Evolutionary conservation across 2,329 filamentous ascomycete species (phyloP).

Genomic region (Albophoma yamanashiensis): DNA sequence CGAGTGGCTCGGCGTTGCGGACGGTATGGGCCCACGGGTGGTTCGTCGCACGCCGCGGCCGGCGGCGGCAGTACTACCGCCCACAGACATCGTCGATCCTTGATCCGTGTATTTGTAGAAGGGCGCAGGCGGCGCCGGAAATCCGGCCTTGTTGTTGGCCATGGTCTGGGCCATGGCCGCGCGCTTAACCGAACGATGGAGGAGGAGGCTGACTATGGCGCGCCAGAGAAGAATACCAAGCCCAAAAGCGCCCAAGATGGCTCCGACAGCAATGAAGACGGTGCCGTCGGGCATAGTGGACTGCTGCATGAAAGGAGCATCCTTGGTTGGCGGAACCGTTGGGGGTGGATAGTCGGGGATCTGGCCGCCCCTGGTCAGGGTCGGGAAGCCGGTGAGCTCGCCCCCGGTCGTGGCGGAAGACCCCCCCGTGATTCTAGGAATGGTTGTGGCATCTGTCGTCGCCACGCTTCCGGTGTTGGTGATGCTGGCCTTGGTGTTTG

Average conservation of each 20-base stretch:
- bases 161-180: slow-evolving; percentile 67
- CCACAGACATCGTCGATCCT: slow-evolving; percentile 41
- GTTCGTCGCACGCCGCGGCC: slow-evolving; percentile 42
- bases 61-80: slow-evolving; percentile 18
- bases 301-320: slow-evolving; percentile 86
- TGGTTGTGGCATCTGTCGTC: slow-evolving; percentile 3
- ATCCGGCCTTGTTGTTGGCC: slow-evolving; percentile 59
- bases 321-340: slow-evolving; percentile 68
- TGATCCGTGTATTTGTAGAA: slow-evolving; percentile 57
- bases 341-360: slow-evolving; percentile 56
- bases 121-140: slow-evolving; percentile 43
- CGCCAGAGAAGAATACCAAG: slow-evolving; percentile 82
- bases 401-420: slow-evolving; percentile 8
- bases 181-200: slow-evolving; percentile 82
- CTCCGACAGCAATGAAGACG: slow-evolving; percentile 90
- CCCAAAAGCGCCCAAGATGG: slow-evolving; percentile 73
- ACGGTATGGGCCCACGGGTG: slow-evolving; percentile 39
- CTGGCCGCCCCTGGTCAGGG: slow-evolving; percentile 25
- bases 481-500: slow-evolving; percentile 6
- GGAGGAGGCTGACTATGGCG: slow-evolving; percentile 73
- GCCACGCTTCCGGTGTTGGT: slow-evolving; percentile 7
- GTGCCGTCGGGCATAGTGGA: slow-evolving; percentile 82
- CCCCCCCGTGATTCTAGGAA: slow-evolving; percentile 11
- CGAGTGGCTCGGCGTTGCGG: slow-evolving; percentile 48
- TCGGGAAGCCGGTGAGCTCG: slow-evolving; percentile 25